A percentile compares a stretch with the other conserved stretches of the same genome.
phyloP scores from a whole-genome alignment of 805 yeast species.

The Torulaspora delbrueckii region DNA sequence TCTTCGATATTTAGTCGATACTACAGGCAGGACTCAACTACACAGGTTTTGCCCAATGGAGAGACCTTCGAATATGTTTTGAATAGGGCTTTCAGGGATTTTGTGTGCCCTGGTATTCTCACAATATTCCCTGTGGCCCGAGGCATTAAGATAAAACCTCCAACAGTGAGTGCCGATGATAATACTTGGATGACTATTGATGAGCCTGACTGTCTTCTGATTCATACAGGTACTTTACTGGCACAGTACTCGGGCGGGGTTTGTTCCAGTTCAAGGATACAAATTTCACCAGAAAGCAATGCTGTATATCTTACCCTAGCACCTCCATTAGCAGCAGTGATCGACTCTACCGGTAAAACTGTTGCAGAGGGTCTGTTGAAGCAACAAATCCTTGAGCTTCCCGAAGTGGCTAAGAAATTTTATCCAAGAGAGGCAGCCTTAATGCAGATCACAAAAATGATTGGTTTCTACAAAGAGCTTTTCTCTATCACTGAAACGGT shows the following conservation, averaged over 20 bases:
- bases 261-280: constrained; percentile 24
- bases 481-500: constrained; percentile 28
- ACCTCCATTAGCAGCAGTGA: constrained; percentile 18
- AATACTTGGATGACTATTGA: constrained; percentile 25
- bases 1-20: constrained; percentile 24
- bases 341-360: constrained; percentile 5
- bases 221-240: constrained; percentile 28
- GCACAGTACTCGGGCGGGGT: constrained; percentile 20
- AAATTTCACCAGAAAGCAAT: constrained; percentile 19
- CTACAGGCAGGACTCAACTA: constrained; percentile 11
- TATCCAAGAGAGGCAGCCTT: constrained; percentile 21
- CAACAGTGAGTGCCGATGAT: constrained; percentile 23
- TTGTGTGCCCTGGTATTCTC: constrained; percentile 24
- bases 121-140: constrained; percentile 27
- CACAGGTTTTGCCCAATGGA: constrained; percentile 13
- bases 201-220: constrained; percentile 28
- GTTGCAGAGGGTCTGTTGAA: constrained; percentile 16
- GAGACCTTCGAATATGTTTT: constrained; percentile 19
- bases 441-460: constrained; percentile 13
- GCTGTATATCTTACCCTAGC: constrained; percentile 22
- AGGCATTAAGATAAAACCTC: constrained; percentile 26
- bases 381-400: constrained; percentile 26
- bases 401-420: constrained; percentile 20
- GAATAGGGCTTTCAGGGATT: constrained; percentile 16
- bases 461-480: constrained; percentile 22